Evolutionary conservation across 176 grass and related monocot genomes (phyloP), one percentile per base, ranked within the genome.

Genomic region (Eragrostis nindensis): DNA sequence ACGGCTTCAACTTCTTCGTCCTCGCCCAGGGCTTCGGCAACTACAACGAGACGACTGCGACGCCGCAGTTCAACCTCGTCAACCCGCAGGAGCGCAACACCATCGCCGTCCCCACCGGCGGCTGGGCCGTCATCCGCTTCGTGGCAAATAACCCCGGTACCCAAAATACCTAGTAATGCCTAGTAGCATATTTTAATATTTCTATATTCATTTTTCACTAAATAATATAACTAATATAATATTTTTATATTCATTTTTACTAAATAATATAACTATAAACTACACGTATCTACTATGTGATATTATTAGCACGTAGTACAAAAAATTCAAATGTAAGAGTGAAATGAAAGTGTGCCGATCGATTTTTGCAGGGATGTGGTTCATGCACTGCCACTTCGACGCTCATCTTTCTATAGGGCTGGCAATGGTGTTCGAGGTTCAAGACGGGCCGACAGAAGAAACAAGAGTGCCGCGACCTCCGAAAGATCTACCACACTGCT

Each of bases 1-100:
- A 95, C 8, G 89, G 89, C 6, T 86, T 80, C 76, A 90, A 95
- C 78, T 95, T 95, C 78, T 92, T 79, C 48, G 72, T 95, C 9
- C 24, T 95, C 6, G 93, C 93, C 0, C 93, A 95, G 30, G 89
- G 89, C 24, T 91, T 92, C 16, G 93, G 93, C 14, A 95, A 95
- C 66, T 95, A 55, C n/a, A 24, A 86, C 30, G 4, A 41, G 6
- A 9, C 42, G 1, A 17, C 7, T 7, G 78, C 70, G 6, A 14
- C 17, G 61, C n/a, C 16, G 2, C 4, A 9, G 2, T 87, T 82
- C 68, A 90, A 93, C 65, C 75, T 93, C 21, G 77, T 86, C 8
- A 77, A 90, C 43, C 91, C 88, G 6, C 88, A 88, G 75, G 81
- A 85, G 73, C 87, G 92, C 63, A 94, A 94, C 92, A 94, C 92